Base-by-base conservation (phyloP, 2,329 filamentous ascomycete species). In the Xylaria sp. region DNA sequence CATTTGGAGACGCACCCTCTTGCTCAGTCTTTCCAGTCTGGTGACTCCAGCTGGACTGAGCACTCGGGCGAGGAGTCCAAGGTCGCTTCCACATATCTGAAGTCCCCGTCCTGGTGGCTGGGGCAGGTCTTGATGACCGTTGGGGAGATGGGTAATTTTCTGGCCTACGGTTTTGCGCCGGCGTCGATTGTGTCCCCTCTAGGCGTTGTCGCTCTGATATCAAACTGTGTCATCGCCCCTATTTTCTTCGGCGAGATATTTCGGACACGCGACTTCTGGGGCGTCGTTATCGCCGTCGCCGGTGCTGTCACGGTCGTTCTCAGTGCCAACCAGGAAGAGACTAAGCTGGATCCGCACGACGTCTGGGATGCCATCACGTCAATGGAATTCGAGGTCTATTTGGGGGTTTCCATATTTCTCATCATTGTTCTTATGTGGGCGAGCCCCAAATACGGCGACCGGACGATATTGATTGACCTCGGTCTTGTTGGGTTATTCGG, bases 121-220 rank as follows among this genome's bases (percentile, higher is more conserved):
- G 94, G 94, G 18, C 93, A 97, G 62, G 82, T 95, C 16, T 80
- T 99, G 55, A 99, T 99, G 84, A 91, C 88, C 0, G 76, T 96
- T 20, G 94, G 94, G 52, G 94, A 99, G 76, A 88, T 90, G 69
- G 94, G 94, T 47, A 99, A 99, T 71, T 99, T 99, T 69, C 77
- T 99, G 59, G 94, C 94, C 0, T 99, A 99, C 68, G 94, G 94
- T 20, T 99, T 99, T 71, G 94, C 94, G 24, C 94, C 94, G 2
- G 94, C 94, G 7, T 97, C 94, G 13, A 97, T 99, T 65, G 94
- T 99, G 39, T 97, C 92, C 29, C 94, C 94, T 0, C 79, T 99
- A 5, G 94, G 94, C 8, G 94, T 99, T n/a, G 94, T 99, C 11
- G 94, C 94, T 2, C 78, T 99, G 58, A 87, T 99, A 42, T 96